phyloP scores from a whole-genome alignment of 257 asterid species.

The Plantago major region DNA sequence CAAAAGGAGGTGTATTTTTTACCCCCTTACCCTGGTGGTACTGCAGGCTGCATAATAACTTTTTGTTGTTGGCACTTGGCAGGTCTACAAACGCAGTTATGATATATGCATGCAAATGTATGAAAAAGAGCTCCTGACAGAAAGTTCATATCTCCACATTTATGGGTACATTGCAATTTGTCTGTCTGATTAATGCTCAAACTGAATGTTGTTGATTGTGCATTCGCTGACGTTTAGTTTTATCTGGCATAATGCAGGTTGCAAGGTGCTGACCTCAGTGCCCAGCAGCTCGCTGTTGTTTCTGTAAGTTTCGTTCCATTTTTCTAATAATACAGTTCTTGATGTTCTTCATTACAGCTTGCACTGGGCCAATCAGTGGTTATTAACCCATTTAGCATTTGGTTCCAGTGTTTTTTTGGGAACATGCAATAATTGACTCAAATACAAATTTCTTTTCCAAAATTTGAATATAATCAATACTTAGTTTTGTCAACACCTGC shows the following conservation, averaged over 20 bases:
- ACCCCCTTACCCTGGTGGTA: no score
- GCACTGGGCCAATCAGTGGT: background rate
- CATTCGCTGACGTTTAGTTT: conserved; percentile 8
- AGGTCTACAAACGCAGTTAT: conserved; percentile 94
- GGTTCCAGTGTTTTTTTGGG: conserved; percentile 9
- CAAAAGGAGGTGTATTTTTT: no score
- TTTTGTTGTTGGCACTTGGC: conserved; percentile 21
- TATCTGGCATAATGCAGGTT: conserved; percentile 46
- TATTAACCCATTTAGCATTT: conserved; percentile 8
- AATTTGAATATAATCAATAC: background rate
- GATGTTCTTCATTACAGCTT: background rate
- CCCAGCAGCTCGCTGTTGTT: conserved; percentile 93
- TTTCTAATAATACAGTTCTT: background rate
- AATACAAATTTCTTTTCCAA: background rate
- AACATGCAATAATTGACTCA: background rate
- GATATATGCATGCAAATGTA: conserved; percentile 81
- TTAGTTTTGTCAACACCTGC: conserved; percentile 10
- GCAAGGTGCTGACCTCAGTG: conserved; percentile 66
- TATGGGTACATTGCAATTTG: conserved; percentile 47
- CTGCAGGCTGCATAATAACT: conserved; percentile 11
- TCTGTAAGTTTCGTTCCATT: conserved; percentile 51
- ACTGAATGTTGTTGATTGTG: conserved; percentile 8
- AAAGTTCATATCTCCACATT: conserved; percentile 70
- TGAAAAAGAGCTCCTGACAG: conserved; percentile 91
- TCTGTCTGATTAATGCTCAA: conserved; percentile 15